A percentile compares a stretch with the other conserved stretches of the same genome.
These are phyloP conservation scores for Gaertneriomyces semiglobifer DNA, from an alignment of 192 early-diverging fungal genomes.

Conservation along the genomic window DNA sequence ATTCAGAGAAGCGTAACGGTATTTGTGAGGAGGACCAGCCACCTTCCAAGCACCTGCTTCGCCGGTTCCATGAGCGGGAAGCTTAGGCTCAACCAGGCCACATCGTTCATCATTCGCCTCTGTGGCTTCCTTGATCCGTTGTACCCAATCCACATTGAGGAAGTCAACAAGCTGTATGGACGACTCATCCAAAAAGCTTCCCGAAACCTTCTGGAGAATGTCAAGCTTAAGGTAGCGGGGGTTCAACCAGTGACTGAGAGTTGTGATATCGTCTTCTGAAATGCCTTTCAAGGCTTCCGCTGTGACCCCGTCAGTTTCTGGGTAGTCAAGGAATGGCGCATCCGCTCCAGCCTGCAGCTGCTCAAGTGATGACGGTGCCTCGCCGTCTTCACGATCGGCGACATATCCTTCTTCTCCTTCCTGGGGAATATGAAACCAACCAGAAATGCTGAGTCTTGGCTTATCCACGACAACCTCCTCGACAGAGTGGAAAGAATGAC, in stretches of 20 bases:
- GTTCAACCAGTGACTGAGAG: conserved; percentile 57
- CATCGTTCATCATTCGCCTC: conserved; percentile 48
- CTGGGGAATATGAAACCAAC: conserved; percentile 79
- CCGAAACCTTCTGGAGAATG: conserved; percentile 53
- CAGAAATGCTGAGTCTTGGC: conserved; percentile 61
- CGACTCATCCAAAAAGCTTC: conserved; percentile 64
- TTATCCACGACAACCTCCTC: conserved; percentile 64
- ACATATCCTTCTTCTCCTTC: conserved; percentile 65
- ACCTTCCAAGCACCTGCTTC: conserved; percentile 54
- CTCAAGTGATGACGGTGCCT: conserved; percentile 55
- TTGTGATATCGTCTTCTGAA: conserved; percentile 45
- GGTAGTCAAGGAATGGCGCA: conserved; percentile 22
- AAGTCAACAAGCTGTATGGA: conserved; percentile 64
- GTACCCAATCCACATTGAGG: conserved; percentile 45
- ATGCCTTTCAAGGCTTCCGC: conserved; percentile 22
- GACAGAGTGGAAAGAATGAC: conserved; percentile 76
- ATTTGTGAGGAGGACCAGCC: conserved; percentile 62
- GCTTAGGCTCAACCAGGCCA: conserved; percentile 26
- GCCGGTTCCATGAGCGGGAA: conserved; percentile 58
- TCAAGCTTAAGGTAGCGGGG: conserved; percentile 57
- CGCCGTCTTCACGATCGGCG: conserved; percentile 42
- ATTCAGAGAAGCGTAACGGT: conserved; percentile 58
- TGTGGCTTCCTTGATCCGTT: conserved; percentile 35
- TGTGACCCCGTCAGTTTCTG: conserved; percentile 22
- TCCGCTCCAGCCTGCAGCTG: conserved; percentile 35